Evolutionary conservation across 805 yeast species (phyloP).

Genomic region (Crinitomyces ghanaensis): DNA sequence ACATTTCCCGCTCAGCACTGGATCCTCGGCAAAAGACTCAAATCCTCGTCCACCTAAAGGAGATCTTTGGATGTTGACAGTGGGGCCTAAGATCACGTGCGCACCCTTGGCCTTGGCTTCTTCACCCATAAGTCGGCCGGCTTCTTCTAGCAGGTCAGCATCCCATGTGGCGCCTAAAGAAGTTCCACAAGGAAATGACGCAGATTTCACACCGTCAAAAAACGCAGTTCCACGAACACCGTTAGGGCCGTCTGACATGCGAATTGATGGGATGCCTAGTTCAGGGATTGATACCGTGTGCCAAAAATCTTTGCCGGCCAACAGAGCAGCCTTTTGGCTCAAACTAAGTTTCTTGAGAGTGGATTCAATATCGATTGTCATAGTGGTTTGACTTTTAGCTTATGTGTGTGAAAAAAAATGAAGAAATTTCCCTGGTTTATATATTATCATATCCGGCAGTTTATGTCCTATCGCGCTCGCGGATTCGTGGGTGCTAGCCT

Average conservation of each 20-base stretch:
- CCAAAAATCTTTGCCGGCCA: slow-evolving; percentile 40
- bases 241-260: slow-evolving; percentile 52
- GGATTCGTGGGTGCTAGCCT: too few species aligned
- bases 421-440: too few species aligned
- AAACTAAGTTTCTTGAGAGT: slow-evolving; percentile 18
- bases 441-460: too few species aligned
- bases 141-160: slow-evolving; percentile 35
- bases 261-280: slow-evolving; percentile 34
- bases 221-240: slow-evolving; percentile 51
- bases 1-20: slow-evolving; percentile 34
- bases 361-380: slow-evolving; percentile 10
- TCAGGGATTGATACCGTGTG: slow-evolving; percentile 34
- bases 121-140: slow-evolving; percentile 41
- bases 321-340: slow-evolving; percentile 22
- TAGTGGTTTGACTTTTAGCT: too few species aligned
- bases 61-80: slow-evolving; percentile 40
- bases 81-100: slow-evolving; percentile 39
- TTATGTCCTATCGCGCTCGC: too few species aligned
- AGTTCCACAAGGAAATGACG: slow-evolving; percentile 52
- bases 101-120: slow-evolving; percentile 47
- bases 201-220: slow-evolving; percentile 41
- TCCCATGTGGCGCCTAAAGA: slow-evolving; percentile 48
- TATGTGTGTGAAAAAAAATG: too few species aligned
- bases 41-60: slow-evolving; percentile 53
- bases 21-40: slow-evolving; percentile 52